Conservation (phyloP, 805 yeast species). For the Millerozyma miso region DNA sequence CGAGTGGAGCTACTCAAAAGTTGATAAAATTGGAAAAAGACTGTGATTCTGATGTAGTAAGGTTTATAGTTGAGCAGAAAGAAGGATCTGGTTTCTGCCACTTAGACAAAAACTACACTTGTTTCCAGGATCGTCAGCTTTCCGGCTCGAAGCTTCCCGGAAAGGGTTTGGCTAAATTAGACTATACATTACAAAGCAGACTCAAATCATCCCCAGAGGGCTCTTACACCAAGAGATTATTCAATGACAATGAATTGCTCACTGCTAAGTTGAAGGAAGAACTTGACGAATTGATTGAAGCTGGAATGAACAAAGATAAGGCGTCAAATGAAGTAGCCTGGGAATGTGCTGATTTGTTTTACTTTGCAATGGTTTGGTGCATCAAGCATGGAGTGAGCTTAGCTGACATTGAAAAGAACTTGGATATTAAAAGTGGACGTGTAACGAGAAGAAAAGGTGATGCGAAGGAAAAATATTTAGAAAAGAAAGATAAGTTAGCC, state of each 20-base stretch:
- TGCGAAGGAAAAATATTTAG: slow-evolving; percentile 78
- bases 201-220: slow-evolving; percentile 74
- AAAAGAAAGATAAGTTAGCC: slow-evolving; percentile 11
- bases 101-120: slow-evolving; percentile 64
- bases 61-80: slow-evolving; percentile 76
- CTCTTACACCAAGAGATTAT: slow-evolving; percentile 89
- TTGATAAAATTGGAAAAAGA: slow-evolving; percentile 66
- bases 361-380: slow-evolving; percentile 52
- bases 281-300: slow-evolving; percentile 92
- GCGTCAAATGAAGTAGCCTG: slow-evolving; percentile 62
- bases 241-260: slow-evolving; percentile 70
- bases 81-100: slow-evolving; percentile 91
- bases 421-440: slow-evolving; percentile 78
- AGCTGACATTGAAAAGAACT: slow-evolving; percentile 76
- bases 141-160: slow-evolving; percentile 42
- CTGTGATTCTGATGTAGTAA: slow-evolving; percentile 90
- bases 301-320: slow-evolving; percentile 36
- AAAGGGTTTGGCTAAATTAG: slow-evolving; percentile 64
- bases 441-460: slow-evolving; percentile 94
- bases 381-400: slow-evolving; percentile 72
- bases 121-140: slow-evolving; percentile 55
- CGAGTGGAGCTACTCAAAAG: slow-evolving; percentile 93
- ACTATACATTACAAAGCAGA: slow-evolving; percentile 61
- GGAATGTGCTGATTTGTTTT: slow-evolving; percentile 92
- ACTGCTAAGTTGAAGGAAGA: slow-evolving; percentile 91